Evolutionary conservation across 2,329 filamentous ascomycete species (phyloP), one percentile per base, ranked within the genome.

Genomic region (Trichoderma guizhouense): DNA sequence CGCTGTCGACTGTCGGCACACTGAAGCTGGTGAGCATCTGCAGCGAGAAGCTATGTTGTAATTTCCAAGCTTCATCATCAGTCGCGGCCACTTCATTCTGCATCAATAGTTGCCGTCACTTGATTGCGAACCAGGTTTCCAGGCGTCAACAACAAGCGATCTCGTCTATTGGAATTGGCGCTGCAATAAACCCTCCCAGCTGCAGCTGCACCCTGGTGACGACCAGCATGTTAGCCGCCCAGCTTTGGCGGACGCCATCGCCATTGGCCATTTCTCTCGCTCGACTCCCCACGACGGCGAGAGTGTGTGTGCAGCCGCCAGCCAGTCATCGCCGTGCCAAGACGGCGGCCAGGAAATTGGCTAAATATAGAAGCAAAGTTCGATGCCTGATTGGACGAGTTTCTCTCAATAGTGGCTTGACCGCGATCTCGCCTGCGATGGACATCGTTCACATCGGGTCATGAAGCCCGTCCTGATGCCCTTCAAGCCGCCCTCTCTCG

Each of bases 281-380:
- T 73, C 73, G 70, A 63, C 72, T 76, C 75, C 61, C 69, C 69
- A 71, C 61, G 53, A 39, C 58, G 39, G 43, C 43, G 28, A 26
- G 36, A 58, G 70, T 74, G 73, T 63, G 73, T 81, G 83, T 79
- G 81, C 82, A 81, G 82, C 81, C 82, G 81, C 80, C 79, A 83
- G 78, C 79, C 79, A 79, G 75, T 78, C 73, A 76, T 72, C 72
- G 73, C 72, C 57, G 55, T 71, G 71, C 67, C 68, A 62, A 58
- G 47, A 64, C 14, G 30, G 60, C 32, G 32, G 5, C 68, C 60
- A 43, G 68, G 36, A 57, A 47, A 58, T 74, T 72, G 63, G 64
- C 79, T 76, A 82, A 81, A 81, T 81, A 80, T 83, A 83, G 78
- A 78, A 77, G 53, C 65, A 36, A 72, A 57, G 67, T 69, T 51